Evolutionary conservation across 495 filamentous ascomycete species (phyloP).

Genomic region (Oleoguttula mirabilis): DNA sequence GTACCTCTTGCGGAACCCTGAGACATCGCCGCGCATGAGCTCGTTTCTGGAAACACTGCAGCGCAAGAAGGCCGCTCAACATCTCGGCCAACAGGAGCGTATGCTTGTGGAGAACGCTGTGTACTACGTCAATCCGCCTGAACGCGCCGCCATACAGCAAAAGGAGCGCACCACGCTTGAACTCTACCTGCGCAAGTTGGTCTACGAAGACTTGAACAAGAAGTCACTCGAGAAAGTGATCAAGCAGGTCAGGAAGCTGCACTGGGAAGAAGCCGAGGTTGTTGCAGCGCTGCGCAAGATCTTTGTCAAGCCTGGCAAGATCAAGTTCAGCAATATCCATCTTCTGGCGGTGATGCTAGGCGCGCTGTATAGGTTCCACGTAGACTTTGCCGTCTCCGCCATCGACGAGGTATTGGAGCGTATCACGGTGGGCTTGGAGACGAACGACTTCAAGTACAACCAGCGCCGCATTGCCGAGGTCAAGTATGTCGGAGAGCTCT

Average conservation of each 20-base stretch:
- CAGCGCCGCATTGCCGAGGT: slow-evolving; percentile 91
- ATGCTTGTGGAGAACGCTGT: slow-evolving; percentile 98
- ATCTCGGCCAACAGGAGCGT: slow-evolving; percentile 87
- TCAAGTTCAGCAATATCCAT: slow-evolving; percentile 96
- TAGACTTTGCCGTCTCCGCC: slow-evolving; percentile 73
- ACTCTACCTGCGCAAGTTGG: slow-evolving; percentile 77
- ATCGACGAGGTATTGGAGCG: slow-evolving; percentile 86
- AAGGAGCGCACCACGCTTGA: slow-evolving; percentile 92
- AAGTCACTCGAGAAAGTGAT: slow-evolving; percentile 84
- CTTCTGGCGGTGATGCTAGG: slow-evolving; percentile 84
- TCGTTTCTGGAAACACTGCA: slow-evolving; percentile 90
- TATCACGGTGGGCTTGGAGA: slow-evolving; percentile 77
- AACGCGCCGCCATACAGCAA: slow-evolving; percentile 85
- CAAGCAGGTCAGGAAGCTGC: slow-evolving; percentile 84
- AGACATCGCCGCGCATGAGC: slow-evolving; percentile 82
- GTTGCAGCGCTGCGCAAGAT: slow-evolving; percentile 77
- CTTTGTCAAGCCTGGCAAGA: slow-evolving; percentile 89
- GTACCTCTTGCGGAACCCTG: slow-evolving; percentile 85
- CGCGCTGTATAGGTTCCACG: slow-evolving; percentile 79
- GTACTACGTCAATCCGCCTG: slow-evolving; percentile 93
- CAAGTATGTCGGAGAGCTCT: slow-evolving; percentile 93
- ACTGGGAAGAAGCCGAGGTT: slow-evolving; percentile 92
- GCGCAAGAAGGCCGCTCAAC: slow-evolving; percentile 90
- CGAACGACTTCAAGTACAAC: slow-evolving; percentile 96
- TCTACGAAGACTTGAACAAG: slow-evolving; percentile 89